These are phyloP conservation scores for Ceratobasidium sp. DNA, from an alignment of 1,284 basidiomycete genomes.

Conservation along the genomic window DNA sequence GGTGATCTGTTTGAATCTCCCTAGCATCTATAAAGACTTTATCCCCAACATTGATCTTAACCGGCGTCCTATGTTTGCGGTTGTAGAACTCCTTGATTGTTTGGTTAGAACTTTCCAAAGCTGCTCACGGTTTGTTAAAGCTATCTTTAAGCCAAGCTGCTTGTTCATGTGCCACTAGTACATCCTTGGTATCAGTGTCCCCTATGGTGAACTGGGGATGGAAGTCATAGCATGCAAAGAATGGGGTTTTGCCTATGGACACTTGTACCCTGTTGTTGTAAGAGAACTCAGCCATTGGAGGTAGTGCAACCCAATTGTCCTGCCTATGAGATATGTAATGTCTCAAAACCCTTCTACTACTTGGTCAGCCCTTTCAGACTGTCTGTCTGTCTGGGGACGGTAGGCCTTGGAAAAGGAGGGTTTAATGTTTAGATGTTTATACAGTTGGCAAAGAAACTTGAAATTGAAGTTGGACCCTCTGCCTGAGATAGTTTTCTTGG, in stretches of 20 bases:
- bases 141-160: neutral
- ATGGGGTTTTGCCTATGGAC: neutral
- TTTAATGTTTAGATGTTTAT: too few relatives aligned
- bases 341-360: neutral
- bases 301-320: neutral
- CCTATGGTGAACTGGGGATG: neutral
- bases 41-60: constrained; percentile 31
- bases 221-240: neutral
- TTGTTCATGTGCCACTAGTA: constrained; percentile 14
- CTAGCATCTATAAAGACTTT: constrained; percentile 39
- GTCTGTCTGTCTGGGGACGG: too few relatives aligned
- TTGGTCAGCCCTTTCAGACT: neutral
- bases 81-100: constrained; percentile 40
- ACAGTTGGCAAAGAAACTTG: too few relatives aligned
- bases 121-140: constrained; percentile 34
- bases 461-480: neutral
- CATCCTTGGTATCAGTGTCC: neutral
- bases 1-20: constrained; percentile 24
- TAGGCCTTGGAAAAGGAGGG: too few relatives aligned
- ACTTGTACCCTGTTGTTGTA: neutral
- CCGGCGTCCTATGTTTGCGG: neutral
- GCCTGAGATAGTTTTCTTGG: neutral
- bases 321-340: neutral
- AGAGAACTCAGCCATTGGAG: neutral
- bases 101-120: constrained; percentile 13